Percentiles rank a stretch among this genome's conserved stretches.
phyloP scores from a whole-genome alignment of 345 rosid genomes.

The Garcia nutans region DNA sequence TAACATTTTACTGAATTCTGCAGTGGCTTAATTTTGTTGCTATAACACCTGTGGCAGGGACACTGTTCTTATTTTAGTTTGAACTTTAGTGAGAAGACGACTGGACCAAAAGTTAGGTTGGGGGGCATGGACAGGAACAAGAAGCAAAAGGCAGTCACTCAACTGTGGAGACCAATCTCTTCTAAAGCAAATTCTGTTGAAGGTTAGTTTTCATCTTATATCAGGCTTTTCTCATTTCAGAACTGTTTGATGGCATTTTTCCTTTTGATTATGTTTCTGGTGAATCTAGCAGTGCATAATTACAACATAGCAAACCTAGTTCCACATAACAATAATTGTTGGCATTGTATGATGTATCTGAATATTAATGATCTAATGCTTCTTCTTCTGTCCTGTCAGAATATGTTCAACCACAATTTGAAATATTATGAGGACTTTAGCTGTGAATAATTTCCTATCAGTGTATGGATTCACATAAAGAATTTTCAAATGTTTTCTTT shows the following conservation, averaged over 20 bases:
- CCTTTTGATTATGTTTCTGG: background rate
- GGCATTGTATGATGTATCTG: background rate
- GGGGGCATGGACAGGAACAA: slow-evolving; percentile 31
- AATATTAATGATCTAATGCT: background rate
- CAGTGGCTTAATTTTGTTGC: slow-evolving; percentile 14
- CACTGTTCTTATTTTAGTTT: slow-evolving; percentile 26
- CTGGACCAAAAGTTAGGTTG: slow-evolving; percentile 25
- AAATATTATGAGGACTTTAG: background rate
- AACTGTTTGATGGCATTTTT: background rate
- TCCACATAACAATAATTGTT: background rate
- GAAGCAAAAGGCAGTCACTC: slow-evolving; percentile 39
- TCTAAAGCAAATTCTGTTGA: slow-evolving; percentile 40
- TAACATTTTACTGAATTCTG: slow-evolving; percentile 11
- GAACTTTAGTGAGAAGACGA: slow-evolving; percentile 32
- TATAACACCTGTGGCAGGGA: slow-evolving; percentile 29
- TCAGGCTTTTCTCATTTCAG: background rate
- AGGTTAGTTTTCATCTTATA: slow-evolving; percentile 40
- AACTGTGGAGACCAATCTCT: slow-evolving; percentile 58
- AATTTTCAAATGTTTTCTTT: background rate
- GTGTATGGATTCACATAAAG: background rate
- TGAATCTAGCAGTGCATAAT: background rate
- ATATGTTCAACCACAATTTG: background rate
- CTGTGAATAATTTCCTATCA: background rate
- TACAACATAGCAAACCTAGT: background rate
- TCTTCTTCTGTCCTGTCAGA: background rate